phyloP scores from a whole-genome alignment of 2,329 filamentous ascomycete species.

The Clarireedia hainanense region DNA sequence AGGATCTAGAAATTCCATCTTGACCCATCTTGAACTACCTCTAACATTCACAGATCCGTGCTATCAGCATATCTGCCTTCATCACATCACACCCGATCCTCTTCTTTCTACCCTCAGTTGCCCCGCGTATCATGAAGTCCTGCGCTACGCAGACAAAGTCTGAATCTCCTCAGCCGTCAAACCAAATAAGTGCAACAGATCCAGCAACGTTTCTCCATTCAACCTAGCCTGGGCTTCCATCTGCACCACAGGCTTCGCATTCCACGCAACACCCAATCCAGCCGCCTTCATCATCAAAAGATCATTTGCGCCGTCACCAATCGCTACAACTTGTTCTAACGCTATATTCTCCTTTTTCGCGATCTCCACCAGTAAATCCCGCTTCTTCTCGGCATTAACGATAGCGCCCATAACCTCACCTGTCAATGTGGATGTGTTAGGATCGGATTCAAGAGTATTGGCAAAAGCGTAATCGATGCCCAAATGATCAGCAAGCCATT shows the following conservation, averaged over 20 bases:
- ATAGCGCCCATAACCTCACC: conserved; percentile 66
- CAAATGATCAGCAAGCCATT: conserved; percentile 73
- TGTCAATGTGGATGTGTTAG: conserved; percentile 49
- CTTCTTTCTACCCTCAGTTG: too few relatives aligned
- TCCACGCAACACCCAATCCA: conserved; percentile 73
- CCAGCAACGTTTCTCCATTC: conserved; percentile 62
- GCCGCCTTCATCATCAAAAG: conserved; percentile 70
- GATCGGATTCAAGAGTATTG: conserved; percentile 68
- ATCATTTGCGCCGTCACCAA: conserved; percentile 80
- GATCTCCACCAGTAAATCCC: conserved; percentile 62
- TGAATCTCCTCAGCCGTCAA: conserved; percentile 58
- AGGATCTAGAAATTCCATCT: too few relatives aligned
- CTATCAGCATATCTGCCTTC: too few relatives aligned
- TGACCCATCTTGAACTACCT: too few relatives aligned
- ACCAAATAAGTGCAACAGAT: conserved; percentile 68
- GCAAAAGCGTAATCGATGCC: conserved; percentile 84
- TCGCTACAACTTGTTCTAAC: conserved; percentile 60
- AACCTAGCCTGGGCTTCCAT: conserved; percentile 65
- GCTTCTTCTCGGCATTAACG: conserved; percentile 69
- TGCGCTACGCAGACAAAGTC: conserved; percentile 30
- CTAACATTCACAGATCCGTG: too few relatives aligned
- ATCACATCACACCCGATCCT: too few relatives aligned
- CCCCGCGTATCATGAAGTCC: too few relatives aligned
- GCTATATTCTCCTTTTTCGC: conserved; percentile 58
- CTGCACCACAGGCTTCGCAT: conserved; percentile 77